Evolutionary conservation across 345 rosid genomes (phyloP), one percentile per base, ranked within the genome.

Genomic region (Aurinia saxatilis): DNA sequence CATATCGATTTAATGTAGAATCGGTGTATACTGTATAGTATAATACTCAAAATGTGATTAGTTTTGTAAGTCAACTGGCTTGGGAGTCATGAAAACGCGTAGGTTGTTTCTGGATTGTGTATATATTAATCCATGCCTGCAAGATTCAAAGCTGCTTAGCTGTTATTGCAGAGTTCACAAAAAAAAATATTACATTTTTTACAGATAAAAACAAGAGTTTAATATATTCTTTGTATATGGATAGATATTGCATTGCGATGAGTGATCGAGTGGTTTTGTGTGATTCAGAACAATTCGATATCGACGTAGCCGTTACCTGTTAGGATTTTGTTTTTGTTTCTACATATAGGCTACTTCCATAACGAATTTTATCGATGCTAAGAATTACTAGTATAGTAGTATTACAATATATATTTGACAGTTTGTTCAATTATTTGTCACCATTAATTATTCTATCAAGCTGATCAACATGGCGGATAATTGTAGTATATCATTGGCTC

Each of bases 1-100:
- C n/a, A n/a, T n/a, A n/a, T n/a, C n/a, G n/a, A n/a, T n/a, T n/a
- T n/a, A n/a, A n/a, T n/a, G n/a, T n/a, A n/a, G n/a, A n/a, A n/a
- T n/a, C n/a, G 30, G 25, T 21, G 25, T 21, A 5, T 27, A 27
- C 4, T 23, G 5, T 27, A 27, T 27, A 27, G 6, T 27, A 27
- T 27, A 5, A 27, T 6, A 5, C 7, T 27, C 7, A 27, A 8
- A 19, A n/a, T 34, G 49, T 21, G 50, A 60, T 42, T 25, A 50
- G 33, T 9, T 8, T 12, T 1, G 0, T 35, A 2, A 36, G 72
- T 67, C 72, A 67, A 67, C 72, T 67, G 18, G 37, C 57, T 17
- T 30, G 71, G 63, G 58, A 39, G 44, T 57, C 65, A 30, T 39
- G 10, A 59, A 68, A 60, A 69, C 73, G 73, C 73, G 73, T 69